Conservation (phyloP, 345 rosid species). For the Garcia nutans region DNA sequence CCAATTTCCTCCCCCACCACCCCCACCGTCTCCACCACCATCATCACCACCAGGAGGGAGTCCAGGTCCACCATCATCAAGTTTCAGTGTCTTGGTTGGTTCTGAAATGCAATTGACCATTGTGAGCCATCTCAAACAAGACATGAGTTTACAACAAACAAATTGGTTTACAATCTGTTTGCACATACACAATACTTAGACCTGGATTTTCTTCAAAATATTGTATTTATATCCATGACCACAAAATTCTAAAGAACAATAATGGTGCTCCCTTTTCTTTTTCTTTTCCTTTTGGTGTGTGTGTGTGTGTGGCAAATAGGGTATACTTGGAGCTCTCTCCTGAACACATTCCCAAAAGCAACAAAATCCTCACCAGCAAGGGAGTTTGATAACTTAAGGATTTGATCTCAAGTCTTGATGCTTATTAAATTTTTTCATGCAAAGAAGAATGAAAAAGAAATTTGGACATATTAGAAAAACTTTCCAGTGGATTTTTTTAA, state of each 20-base stretch:
- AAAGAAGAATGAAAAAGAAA: neutral
- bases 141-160: neutral
- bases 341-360: neutral
- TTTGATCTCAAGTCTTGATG: neutral
- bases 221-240: neutral
- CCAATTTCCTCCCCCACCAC: conserved; percentile 88
- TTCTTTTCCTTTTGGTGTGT: too few species aligned
- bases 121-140: neutral
- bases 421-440: neutral
- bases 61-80: conserved; percentile 82
- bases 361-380: neutral
- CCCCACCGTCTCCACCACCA: conserved; percentile 87
- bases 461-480: neutral
- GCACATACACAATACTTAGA: neutral
- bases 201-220: neutral
- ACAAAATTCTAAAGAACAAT: too few species aligned
- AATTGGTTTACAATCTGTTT: neutral
- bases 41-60: conserved; percentile 75
- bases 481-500: neutral
- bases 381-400: neutral
- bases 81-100: conserved; percentile 44
- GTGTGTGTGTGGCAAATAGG: too few species aligned
- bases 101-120: conserved; percentile 17
- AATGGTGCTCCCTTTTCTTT: neutral
- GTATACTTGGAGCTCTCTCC: neutral